A percentile compares a stretch with the other conserved stretches of the same genome.
phyloP scores from a whole-genome alignment of 306 rosid species.

The Senna siamea region DNA sequence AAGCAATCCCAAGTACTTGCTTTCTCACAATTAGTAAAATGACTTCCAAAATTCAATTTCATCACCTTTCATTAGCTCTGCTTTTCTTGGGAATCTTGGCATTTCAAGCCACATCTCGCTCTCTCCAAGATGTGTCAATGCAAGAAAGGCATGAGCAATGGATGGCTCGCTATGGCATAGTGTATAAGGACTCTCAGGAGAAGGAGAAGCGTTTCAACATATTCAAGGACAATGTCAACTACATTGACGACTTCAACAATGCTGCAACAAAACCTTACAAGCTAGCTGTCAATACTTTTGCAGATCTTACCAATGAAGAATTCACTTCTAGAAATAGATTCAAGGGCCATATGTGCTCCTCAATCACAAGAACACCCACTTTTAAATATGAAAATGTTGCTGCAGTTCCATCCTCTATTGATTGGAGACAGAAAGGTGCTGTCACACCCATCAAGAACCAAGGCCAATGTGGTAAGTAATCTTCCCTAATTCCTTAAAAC shows the following conservation, averaged over 20 bases:
- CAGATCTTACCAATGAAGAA: conserved; percentile 52
- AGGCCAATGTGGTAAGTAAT: conserved; percentile 30
- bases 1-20: background rate
- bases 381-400: conserved; percentile 37
- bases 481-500: too few species aligned
- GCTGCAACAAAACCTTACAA: conserved; percentile 45
- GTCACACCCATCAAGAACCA: conserved; percentile 42
- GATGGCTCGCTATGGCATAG: conserved; percentile 30
- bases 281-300: conserved; percentile 31
- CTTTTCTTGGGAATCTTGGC: conserved; percentile 20
- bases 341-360: conserved; percentile 38
- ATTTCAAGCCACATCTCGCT: conserved; percentile 36
- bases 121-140: conserved; percentile 40
- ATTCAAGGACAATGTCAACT: conserved; percentile 40
- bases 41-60: background rate
- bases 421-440: conserved; percentile 39
- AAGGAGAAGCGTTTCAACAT: conserved; percentile 38
- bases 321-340: conserved; percentile 38
- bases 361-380: background rate
- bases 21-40: too few species aligned
- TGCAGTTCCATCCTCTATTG: conserved; percentile 6
- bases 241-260: conserved; percentile 37
- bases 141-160: conserved; percentile 39
- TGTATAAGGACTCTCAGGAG: conserved; percentile 14
- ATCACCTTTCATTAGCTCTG: background rate